Percentiles rank a stretch among this genome's conserved stretches.
Evolutionary conservation across 306 rosid genomes (phyloP).

Genomic region (Inga laurina): DNA sequence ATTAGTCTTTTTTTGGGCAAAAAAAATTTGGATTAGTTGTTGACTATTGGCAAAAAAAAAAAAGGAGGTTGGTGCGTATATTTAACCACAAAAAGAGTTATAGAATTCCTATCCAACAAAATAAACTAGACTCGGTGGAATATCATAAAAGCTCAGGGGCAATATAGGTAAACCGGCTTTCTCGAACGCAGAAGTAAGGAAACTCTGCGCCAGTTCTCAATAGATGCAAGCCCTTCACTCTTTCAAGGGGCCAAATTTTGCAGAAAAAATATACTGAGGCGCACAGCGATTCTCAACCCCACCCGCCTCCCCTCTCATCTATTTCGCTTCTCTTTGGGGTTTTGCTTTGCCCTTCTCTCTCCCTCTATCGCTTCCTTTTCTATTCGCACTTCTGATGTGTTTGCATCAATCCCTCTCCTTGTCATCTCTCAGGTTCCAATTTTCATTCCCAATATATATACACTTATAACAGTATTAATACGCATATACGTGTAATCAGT

Average conservation of each 20-base stretch:
- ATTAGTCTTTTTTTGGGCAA: no score
- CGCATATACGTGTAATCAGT: background rate
- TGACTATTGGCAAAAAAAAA: no score
- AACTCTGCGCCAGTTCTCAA: slow-evolving; percentile 27
- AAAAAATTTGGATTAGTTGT: no score
- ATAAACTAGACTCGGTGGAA: background rate
- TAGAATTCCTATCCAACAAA: background rate
- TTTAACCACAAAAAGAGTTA: no score
- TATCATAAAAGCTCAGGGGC: slow-evolving; percentile 13
- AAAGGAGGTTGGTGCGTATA: no score
- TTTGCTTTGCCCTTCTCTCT: slow-evolving; percentile 33
- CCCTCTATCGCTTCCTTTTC: background rate
- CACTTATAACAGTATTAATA: background rate
- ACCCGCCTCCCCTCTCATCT: slow-evolving; percentile 25
- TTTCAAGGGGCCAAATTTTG: slow-evolving; percentile 27
- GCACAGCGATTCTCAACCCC: slow-evolving; percentile 47
- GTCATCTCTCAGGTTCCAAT: slow-evolving; percentile 61
- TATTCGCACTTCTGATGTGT: slow-evolving; percentile 59
- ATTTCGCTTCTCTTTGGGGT: slow-evolving; percentile 42
- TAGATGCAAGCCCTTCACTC: background rate
- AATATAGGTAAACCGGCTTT: slow-evolving; percentile 4
- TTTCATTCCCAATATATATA: background rate
- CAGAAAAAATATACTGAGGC: background rate
- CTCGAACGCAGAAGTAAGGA: background rate
- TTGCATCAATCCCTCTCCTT: slow-evolving; percentile 37